Evolutionary conservation across 2,329 filamentous ascomycete species (phyloP), one percentile per base, ranked within the genome.

Genomic region (Fusarium stilboides): DNA sequence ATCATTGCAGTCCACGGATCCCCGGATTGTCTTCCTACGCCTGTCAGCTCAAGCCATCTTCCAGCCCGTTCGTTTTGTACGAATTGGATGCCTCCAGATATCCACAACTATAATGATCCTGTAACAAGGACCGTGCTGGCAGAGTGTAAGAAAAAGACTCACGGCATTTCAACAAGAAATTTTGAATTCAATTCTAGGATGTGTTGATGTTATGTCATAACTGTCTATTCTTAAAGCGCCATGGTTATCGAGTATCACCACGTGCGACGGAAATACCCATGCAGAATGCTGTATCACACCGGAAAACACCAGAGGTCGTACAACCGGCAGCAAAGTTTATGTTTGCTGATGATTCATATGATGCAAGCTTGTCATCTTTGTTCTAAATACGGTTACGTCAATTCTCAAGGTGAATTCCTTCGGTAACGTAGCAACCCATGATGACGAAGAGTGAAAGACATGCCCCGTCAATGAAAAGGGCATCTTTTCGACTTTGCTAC

Each of bases 1-100:
- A 70, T 69, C 67, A 69, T 57, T 63, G 51, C 49, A 52, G 37
- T 43, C 66, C 53, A 57, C 66, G 62, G 62, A 37, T 52, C 57
- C 64, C 62, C 57, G 62, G 66, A 65, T 62, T 67, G 40, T 31
- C 28, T 50, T 49, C 40, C 40, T 50, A 36, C 28, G 51, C 51
- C 62, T 56, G 40, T 64, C 65, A 56, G 42, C 49, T 45, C 28
- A 44, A 39, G 45, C 52, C 57, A 62, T 57, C n/a, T 20, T 49
- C 52, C 47, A 69, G 53, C 39, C 53, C 20, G 20, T 58, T 52
- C 28, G 19, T 50, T 44, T 36, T 19, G 26, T 34, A 24, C 20
- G 34, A 20, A 37, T 15, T 40, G n/a, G 39, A 63, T 33, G 17
- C 15, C 44, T 40, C 40, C 22, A 45, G 34, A 52, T 61, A 37